Evolutionary conservation across 2,329 filamentous ascomycete species (phyloP), one percentile per base, ranked within the genome.

Genomic region (Aspergillus quadricinctus): DNA sequence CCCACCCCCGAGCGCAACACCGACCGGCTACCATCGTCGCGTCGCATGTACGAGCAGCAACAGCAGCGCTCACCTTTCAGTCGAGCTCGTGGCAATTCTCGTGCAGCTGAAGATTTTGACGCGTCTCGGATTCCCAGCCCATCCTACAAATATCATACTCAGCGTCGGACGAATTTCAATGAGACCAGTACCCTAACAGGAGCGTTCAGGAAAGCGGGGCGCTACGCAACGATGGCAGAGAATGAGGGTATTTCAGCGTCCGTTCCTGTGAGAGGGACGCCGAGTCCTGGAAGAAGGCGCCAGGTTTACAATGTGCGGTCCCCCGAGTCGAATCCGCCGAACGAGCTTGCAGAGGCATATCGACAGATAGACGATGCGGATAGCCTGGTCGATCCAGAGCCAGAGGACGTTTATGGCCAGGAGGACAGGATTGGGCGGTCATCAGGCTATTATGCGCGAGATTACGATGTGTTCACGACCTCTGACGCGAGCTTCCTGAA

Each of bases 291-390:
- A 29, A 65, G 57, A 49, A 63, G 64, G 51, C 67, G 64, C 29
- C 64, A 65, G 23, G 62, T 58, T 8, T 50, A 61, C 43, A 59
- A 62, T 55, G 54, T 57, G 28, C 63, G 61, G 23, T 76, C 72
- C 10, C 72, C 74, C 1, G 64, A 68, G 14, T 72, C 72, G 4
- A 76, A 72, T 45, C 74, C 76, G 1, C 75, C 74, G 17, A 65
- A 65, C 28, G 76, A 74, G 50, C 57, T 75, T 8, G 63, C 63
- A 10, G 75, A 78, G 49, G 63, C 67, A 4, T 78, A 78, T 57
- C 66, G 66, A 50, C 66, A 67, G 57, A 76, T 76, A 53, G 67
- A 73, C 19, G 72, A 75, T 46, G 73, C 71, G 40, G 70, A 72
- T 31, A 66, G 70, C 46, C 53, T 76, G 43, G 67, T 67, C 3